These are phyloP conservation scores for Sequoia sempervirens DNA, from an alignment of 75 land plant species.

Conservation along the genomic window DNA sequence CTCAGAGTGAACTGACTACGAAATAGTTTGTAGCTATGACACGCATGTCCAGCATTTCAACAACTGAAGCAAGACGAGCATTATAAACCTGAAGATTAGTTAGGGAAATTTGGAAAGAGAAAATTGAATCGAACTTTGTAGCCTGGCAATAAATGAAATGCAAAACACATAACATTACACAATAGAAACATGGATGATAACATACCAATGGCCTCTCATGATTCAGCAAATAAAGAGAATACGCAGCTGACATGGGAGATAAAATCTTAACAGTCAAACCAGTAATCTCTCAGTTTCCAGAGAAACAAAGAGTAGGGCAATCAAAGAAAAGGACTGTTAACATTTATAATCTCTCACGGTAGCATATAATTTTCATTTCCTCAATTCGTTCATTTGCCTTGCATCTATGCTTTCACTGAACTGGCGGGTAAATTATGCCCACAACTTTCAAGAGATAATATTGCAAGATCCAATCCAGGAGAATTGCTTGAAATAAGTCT, in stretches of 20 bases:
- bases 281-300: background rate
- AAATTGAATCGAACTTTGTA: background rate
- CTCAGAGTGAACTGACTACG: background rate
- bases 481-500: background rate
- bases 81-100: background rate
- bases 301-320: background rate
- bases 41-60: background rate
- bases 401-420: background rate
- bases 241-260: too few species aligned
- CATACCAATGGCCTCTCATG: background rate
- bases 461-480: background rate
- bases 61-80: background rate
- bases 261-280: background rate
- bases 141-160: background rate
- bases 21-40: background rate
- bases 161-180: background rate
- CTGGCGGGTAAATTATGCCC: constrained; percentile 2
- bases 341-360: background rate
- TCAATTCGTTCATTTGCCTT: background rate
- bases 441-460: background rate
- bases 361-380: background rate
- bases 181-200: background rate
- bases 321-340: background rate
- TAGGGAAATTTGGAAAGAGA: background rate
- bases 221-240: background rate